Evolutionary conservation across 176 grass and related monocot genomes (phyloP), one percentile per base, ranked within the genome.

Genomic region (Dendrocalamus sinicus): DNA sequence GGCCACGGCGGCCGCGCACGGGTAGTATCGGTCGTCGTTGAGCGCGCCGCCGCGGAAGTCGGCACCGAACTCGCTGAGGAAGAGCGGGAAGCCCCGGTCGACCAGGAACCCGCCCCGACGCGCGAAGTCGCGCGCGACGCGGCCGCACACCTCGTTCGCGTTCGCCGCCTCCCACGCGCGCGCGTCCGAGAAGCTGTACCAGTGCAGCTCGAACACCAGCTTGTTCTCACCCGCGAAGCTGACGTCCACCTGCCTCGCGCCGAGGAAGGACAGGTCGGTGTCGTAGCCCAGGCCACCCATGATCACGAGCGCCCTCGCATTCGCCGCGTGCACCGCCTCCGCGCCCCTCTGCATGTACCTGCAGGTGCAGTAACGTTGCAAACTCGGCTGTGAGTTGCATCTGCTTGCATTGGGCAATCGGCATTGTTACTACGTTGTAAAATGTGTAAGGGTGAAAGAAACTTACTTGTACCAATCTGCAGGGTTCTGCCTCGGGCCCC

Each of bases 321-420:
- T 95, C 45, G 82, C 90, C 64, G 77, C 82, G 81, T 96, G 91
- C 47, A 99, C 91, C 63, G 90, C 93, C 90, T 96, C 93, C 41
- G 96, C 91, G 6, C 93, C 96, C 39, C 70, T 83, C 70, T 99
- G 90, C 96, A 99, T 95, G 90, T 94, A 95, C 81, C 91, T 99
- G 88, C 85, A 1, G 19, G 35, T 55, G 73, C 23, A 35, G 13
- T 5, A 51, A 51, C 12, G 8, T 30, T 8, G 70, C n/a, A 48
- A 26, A 6, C 22, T 35, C 64, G 5, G 30, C 30, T 17, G n/a
- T 10, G 14, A 48, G 1, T 16, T 63, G 22, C 22, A 26, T 8
- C 19, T 66, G 28, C 62, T 32, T 2, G 28, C 63, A 67, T 67
- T 16, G 12, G 13, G 50, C 50, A 16, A 52, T 52, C 16, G 50